Base-by-base conservation (phyloP, 495 filamentous ascomycete species). In the Hypomontagnella submonticulosa region DNA sequence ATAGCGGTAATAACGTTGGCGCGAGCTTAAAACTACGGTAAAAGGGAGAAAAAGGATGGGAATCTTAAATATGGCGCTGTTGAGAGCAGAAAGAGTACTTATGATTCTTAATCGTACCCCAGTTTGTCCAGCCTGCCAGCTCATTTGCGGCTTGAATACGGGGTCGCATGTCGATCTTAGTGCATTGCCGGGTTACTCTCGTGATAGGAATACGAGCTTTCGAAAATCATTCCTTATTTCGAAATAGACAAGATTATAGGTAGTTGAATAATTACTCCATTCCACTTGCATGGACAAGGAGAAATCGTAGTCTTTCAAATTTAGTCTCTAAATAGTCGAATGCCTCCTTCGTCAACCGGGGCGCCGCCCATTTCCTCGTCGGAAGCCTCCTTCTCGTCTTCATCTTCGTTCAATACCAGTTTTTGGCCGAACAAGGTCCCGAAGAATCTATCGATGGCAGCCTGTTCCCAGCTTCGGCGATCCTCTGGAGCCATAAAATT, bases 401-500 rank as follows among this genome's bases (percentile, higher is more conserved):
- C 86, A 0, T 87, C 89, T 73, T 96, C 94, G 19, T 85, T 84
- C 50, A 97, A 76, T 57, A 82, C 79, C 61, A 91, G 80, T 73
- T 88, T 92, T 71, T 89, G 87, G 12, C 95, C 96, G 54, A 99
- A 87, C 71, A 99, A 76, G 32, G 92, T 90, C 30, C 88, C 89
- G 79, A 99, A 97, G 71, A 99, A 88, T 69, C 96, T 86, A 71
- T 92, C 91, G 51, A 92, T 86, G 37, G 92, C 90, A 51, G 85
- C 82, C 51, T 86, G 82, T 48, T 90, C 89, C 93, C 93, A 97
- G 10, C 63, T 73, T 2, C 88, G 83, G 27, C 90, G 79, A 72
- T 96, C 91, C 73, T 96, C 91, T 0, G 94, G 90, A 27, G 92
- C 93, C 93, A 97, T 97, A 73, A 98, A 98, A 78, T 97, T 97